Evolutionary conservation across 2,329 filamentous ascomycete genomes (phyloP), one percentile per base, ranked within the genome.

Genomic region (Aspergillus floridensis): DNA sequence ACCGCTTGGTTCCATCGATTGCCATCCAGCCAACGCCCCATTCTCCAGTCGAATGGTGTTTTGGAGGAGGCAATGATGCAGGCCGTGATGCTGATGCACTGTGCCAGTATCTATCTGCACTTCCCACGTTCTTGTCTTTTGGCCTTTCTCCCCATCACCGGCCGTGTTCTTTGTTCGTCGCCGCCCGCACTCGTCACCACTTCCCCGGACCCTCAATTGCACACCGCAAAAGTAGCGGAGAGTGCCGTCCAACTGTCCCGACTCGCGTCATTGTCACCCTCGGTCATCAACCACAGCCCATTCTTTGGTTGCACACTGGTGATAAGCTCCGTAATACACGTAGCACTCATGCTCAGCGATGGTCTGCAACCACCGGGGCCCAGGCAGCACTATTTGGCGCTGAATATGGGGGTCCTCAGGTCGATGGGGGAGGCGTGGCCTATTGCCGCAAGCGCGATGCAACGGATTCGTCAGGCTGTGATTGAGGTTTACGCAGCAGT

Each of bases 21-120:
- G 8, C 56, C 56, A 14, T 31, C 26, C 2, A 16, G 49, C 22
- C 49, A 32, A 31, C 56, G 44, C 4, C 21, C 49, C 4, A 53
- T 57, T 10, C 31, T 57, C 5, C 35, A 57, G 19, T 19, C 12
- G 16, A 56, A 22, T 4, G 59, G 59, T 12, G 35, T 49, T 11
- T 11, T 58, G 14, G 59, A 58, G 26, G 35, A 56, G 16, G 29
- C 49, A 35, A 54, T 61, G 7, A 44, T 58, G 11, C 51, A 61
- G 19, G 56, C 56, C 7, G n/a, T 52, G 19, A 56, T 58, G 56
- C n/a, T 61, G 14, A 58, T 58, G 48, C 56, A 58, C 26, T 61
- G 59, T 41, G 59, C 59, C 4, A 47, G 51, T 38, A 52, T 61
- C 26, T 61, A 61, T 21, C 48, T 61, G 5, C 59, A 61, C 47